Evolutionary conservation across 805 yeast genomes (phyloP).

Genomic region (Candida nitratophila): DNA sequence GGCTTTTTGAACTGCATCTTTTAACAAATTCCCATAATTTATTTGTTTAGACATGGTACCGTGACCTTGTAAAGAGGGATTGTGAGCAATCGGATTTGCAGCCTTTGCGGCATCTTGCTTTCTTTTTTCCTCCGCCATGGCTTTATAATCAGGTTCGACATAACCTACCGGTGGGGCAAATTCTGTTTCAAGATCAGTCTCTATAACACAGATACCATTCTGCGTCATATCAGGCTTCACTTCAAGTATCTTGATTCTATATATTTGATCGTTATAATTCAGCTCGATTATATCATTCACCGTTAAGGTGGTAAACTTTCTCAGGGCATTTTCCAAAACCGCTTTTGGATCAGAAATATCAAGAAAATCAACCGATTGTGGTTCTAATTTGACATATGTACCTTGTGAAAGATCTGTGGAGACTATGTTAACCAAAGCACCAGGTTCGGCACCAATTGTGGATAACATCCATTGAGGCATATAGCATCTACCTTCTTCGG

Average conservation of each 20-base stretch:
- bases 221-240: conserved; percentile 66
- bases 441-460: conserved; percentile 66
- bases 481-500: conserved; percentile 95
- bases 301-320: conserved; percentile 85
- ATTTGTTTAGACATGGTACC: conserved; percentile 77
- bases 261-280: conserved; percentile 71
- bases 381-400: conserved; percentile 84
- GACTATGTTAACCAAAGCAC: conserved; percentile 69
- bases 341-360: conserved; percentile 96
- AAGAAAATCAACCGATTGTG: conserved; percentile 87
- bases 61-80: conserved; percentile 26
- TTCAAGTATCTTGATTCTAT: conserved; percentile 78
- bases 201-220: conserved; percentile 85
- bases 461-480: conserved; percentile 96
- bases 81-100: conserved; percentile 28
- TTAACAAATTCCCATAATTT: conserved; percentile 54
- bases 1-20: conserved; percentile 28
- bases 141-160: conserved; percentile 75
- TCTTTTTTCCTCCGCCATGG: conserved; percentile 19
- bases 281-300: conserved; percentile 80
- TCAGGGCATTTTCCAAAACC: conserved; percentile 83
- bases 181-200: conserved; percentile 94
- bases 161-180: conserved; percentile 99
- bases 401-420: conserved; percentile 82
- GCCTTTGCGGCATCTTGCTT: conserved; percentile 34